Conservation (phyloP, 371 early-diverging fungal species). For the Amoeboaphelidium protococcarum region DNA sequence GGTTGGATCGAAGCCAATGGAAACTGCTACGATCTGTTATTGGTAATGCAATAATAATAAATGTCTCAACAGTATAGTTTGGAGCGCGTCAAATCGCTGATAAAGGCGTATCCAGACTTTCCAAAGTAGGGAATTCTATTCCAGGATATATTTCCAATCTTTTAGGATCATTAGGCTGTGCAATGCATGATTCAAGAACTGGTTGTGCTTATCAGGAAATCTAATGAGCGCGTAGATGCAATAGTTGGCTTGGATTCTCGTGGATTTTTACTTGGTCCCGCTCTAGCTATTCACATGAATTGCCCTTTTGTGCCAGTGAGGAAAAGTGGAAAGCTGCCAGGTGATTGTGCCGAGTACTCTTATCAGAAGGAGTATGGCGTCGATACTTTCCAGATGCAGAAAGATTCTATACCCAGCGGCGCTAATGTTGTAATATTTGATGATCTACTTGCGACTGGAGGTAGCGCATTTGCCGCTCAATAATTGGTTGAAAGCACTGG, state of each 20-base stretch:
- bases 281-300: conserved; percentile 57
- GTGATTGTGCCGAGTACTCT: conserved; percentile 28
- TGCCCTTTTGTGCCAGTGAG: conserved; percentile 83
- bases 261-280: conserved; percentile 30
- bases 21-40: too few relatives aligned
- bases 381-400: conserved; percentile 77
- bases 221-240: conserved; percentile 45
- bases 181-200: conserved; percentile 66
- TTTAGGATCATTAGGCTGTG: conserved; percentile 74
- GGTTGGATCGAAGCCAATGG: too few relatives aligned
- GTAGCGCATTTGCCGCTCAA: conserved; percentile 53
- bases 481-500: conserved; percentile 42
- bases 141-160: conserved; percentile 75
- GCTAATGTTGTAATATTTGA: conserved; percentile 74
- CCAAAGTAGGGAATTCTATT: background rate
- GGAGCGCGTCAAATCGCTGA: too few relatives aligned
- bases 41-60: too few relatives aligned
- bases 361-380: conserved; percentile 88
- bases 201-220: conserved; percentile 42
- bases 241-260: conserved; percentile 75
- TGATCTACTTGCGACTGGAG: conserved; percentile 85
- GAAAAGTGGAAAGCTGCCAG: conserved; percentile 88
- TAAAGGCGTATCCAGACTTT: background rate
- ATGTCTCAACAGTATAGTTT: too few relatives aligned
- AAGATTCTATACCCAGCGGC: conserved; percentile 42